Conservation (phyloP, 768 basidiomycete genomes). For the Mycena galopus region DNA sequence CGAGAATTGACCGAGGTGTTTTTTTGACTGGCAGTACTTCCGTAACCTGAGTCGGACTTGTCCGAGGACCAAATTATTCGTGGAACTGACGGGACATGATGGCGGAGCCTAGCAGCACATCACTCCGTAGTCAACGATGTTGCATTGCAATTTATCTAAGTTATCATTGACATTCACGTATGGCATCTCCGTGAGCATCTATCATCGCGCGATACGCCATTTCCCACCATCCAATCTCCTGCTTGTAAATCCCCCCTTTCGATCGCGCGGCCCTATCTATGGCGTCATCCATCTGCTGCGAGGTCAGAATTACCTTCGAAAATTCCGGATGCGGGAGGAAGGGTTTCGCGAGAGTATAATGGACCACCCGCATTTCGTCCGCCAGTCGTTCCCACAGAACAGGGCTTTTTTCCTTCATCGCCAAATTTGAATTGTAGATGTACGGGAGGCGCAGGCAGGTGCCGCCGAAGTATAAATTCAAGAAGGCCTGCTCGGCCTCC, state of each 20-base stretch:
- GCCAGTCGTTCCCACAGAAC: background rate
- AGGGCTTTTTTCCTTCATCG: background rate
- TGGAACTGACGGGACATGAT: no score
- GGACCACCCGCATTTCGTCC: background rate
- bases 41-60: no score
- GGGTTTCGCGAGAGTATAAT: background rate
- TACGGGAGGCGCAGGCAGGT: conserved; percentile 44
- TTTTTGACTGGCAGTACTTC: no score
- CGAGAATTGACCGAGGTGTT: no score
- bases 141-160: no score
- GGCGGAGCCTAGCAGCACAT: no score
- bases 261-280: background rate
- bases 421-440: background rate
- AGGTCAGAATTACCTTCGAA: background rate
- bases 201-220: no score
- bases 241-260: background rate
- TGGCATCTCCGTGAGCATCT: no score
- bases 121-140: no score
- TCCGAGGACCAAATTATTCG: no score
- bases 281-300: no score
- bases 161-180: no score
- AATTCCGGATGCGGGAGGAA: background rate
- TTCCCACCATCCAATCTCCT: background rate
- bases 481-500: conserved; percentile 60
- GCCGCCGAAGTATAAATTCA: conserved; percentile 52